Percentiles rank a stretch among this genome's conserved stretches.
Evolutionary conservation across 805 yeast species (phyloP).

Genomic region (Nakazawaea ernobii): DNA sequence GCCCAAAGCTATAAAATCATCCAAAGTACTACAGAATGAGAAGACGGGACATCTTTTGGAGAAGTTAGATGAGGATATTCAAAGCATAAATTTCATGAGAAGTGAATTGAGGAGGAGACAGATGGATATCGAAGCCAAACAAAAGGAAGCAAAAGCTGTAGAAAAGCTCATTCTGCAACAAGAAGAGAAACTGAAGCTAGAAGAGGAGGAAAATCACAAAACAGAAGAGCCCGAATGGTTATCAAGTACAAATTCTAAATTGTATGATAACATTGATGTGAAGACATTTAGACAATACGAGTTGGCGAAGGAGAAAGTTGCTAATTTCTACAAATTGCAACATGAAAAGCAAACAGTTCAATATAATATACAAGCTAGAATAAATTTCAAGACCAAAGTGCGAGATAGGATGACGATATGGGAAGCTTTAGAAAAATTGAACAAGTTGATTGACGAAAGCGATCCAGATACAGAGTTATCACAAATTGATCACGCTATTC

Average conservation of each 20-base stretch:
- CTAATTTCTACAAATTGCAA: slow-evolving; percentile 60
- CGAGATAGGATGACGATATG: slow-evolving; percentile 66
- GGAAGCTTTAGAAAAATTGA: slow-evolving; percentile 62
- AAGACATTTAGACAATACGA: slow-evolving; percentile 57
- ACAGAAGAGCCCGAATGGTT: slow-evolving; percentile 7
- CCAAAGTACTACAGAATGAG: slow-evolving; percentile 20
- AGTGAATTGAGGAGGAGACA: slow-evolving; percentile 21
- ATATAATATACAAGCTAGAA: slow-evolving; percentile 63
- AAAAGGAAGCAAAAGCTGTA: slow-evolving; percentile 10
- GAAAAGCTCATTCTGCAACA: slow-evolving; percentile 4
- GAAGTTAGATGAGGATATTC: slow-evolving; percentile 37
- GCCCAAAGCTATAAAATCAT: background rate
- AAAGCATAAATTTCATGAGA: slow-evolving; percentile 32
- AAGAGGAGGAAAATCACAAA: background rate
- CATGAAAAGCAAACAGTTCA: slow-evolving; percentile 69
- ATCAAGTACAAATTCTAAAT: slow-evolving; percentile 16
- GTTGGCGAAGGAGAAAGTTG: slow-evolving; percentile 62
- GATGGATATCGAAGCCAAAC: slow-evolving; percentile 12
- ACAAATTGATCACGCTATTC: slow-evolving; percentile 70
- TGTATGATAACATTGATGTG: slow-evolving; percentile 24
- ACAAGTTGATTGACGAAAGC: slow-evolving; percentile 60
- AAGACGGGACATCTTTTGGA: slow-evolving; percentile 29
- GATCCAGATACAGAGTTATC: slow-evolving; percentile 74
- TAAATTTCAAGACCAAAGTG: slow-evolving; percentile 62
- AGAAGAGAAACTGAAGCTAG: slow-evolving; percentile 1